Base-by-base conservation (phyloP, 768 basidiomycete genomes). In the Cystofilobasidium bisporidii region DNA sequence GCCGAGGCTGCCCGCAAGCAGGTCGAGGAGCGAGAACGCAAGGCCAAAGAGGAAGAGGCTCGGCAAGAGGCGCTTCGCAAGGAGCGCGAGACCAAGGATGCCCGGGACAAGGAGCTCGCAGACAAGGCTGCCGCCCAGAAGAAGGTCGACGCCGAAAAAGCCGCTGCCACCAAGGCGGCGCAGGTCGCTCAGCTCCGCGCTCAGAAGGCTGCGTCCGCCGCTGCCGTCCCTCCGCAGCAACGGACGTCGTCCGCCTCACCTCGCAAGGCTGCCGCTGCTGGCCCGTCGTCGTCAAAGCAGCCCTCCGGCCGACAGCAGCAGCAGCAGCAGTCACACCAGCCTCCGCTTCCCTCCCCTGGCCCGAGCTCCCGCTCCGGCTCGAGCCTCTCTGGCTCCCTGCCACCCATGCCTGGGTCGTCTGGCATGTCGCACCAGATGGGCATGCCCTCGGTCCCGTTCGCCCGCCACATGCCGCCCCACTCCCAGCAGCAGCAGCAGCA, bases 21-120 rank as follows among this genome's bases (percentile, higher is more conserved):
- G n/a, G 68, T 61, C 30, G 63, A 63, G 17, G 63, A 59, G 30
- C 45, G 30, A 5, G 68, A 87, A 70, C 85, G 87, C 66, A 83
- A 84, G 72, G 79, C 64, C 41, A 65, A 71, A 15, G 66, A 72
- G 48, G 72, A 73, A 47, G 73, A 71, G 43, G 71, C 70, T 20
- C 61, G 71, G 18, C 70, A 73, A 58, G 75, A 77, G 53, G 64
- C 67, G 6, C 72, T 70, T n/a, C 73, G 73, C 57, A 73, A 72
- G 71, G 77, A 75, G 41, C 69, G 70, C 53, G 76, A 81, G 66
- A 71, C 72, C 2, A 61, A 69, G 22, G 73, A 72, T 5, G 71
- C 69, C 4, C 68, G 65, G 14, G 73, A 70, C 3, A 70, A 64
- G 47, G 67, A 71, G 40, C 65, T 71, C n/a, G 67, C 70, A 41